These are phyloP conservation scores for Aspergillus bombycis DNA, from an alignment of 2,329 filamentous ascomycete genomes.

Conservation along the genomic window DNA sequence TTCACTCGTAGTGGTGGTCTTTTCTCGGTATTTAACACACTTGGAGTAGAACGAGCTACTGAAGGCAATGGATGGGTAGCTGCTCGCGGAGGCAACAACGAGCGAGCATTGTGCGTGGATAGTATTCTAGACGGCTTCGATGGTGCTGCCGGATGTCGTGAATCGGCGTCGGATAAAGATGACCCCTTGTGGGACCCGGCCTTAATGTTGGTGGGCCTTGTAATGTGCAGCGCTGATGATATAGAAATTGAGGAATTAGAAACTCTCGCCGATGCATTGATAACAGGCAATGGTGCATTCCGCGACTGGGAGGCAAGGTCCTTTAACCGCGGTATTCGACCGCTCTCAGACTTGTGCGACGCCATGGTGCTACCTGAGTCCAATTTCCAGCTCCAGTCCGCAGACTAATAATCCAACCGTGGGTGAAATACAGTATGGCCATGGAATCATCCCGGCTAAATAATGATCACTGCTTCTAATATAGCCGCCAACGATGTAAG, in stretches of 20 bases:
- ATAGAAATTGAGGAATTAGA: conserved; percentile 21
- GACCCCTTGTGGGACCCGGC: conserved; percentile 29
- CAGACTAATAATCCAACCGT: conserved; percentile 30
- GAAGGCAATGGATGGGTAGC: conserved; percentile 26
- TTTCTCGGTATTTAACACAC: conserved; percentile 9
- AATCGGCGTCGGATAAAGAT: conserved; percentile 35
- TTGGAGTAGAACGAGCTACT: conserved; percentile 10
- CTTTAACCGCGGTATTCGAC: conserved; percentile 34
- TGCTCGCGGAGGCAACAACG: conserved; percentile 35
- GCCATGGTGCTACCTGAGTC: conserved; percentile 39
- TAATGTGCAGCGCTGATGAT: conserved; percentile 32
- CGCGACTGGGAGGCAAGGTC: conserved; percentile 27
- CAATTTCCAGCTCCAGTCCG: conserved; percentile 31
- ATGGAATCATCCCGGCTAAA: conserved; percentile 36
- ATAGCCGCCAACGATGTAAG: conserved; percentile 9
- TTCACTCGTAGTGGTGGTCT: conserved; percentile 8
- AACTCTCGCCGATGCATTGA: conserved; percentile 23
- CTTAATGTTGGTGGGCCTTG: conserved; percentile 26
- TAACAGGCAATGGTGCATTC: conserved; percentile 29
- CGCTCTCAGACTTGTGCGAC: conserved; percentile 37
- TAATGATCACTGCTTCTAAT: conserved; percentile 5
- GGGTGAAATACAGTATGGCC: conserved; percentile 25
- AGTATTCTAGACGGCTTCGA: conserved; percentile 24
- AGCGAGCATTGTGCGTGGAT: conserved; percentile 28
- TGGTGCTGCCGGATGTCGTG: conserved; percentile 22